A percentile compares a stretch with the other conserved stretches of the same genome.
Conservation (phyloP, 2,329 filamentous ascomycete species). For the Penicillium decumbens region DNA sequence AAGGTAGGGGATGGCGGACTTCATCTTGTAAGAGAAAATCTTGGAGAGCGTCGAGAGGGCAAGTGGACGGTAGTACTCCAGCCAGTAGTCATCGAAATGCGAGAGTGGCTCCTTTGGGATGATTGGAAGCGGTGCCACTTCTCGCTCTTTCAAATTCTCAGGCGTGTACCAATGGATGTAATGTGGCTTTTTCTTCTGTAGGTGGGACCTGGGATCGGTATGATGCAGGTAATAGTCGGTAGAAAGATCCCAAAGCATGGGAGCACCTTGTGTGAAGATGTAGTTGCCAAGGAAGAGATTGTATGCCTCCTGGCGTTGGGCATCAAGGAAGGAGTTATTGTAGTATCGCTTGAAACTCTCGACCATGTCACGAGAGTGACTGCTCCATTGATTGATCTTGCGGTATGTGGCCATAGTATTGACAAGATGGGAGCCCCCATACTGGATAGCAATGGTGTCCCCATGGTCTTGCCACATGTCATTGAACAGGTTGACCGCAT, state of each 20-base stretch:
- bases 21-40: constrained; percentile 89
- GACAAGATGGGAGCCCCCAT: constrained; percentile 92
- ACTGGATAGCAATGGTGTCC: constrained; percentile 95
- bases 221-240: constrained; percentile 98
- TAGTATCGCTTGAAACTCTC: constrained; percentile 99
- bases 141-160: constrained; percentile 61
- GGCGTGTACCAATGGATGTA: constrained; percentile 91
- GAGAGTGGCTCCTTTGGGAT: constrained; percentile 31
- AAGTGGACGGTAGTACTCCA: constrained; percentile 89
- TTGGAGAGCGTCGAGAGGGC: constrained; percentile 86
- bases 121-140: constrained; percentile 48
- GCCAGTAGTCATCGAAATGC: constrained; percentile 90
- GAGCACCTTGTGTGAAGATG: constrained; percentile 77
- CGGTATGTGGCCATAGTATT: constrained; percentile 99
- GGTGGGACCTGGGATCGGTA: constrained; percentile 70
- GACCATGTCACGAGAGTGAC: constrained; percentile 95
- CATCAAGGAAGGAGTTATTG: constrained; percentile 96
- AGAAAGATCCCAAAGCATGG: constrained; percentile 92
- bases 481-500: constrained; percentile 92
- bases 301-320: constrained; percentile 96
- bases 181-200: constrained; percentile 57
- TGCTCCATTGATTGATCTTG: constrained; percentile 98
- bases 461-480: constrained; percentile 98
- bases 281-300: constrained; percentile 97
- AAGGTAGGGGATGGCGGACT: constrained; percentile 78